Base-by-base conservation (phyloP, 257 asterid genomes). In the Solanum clarkiae region DNA sequence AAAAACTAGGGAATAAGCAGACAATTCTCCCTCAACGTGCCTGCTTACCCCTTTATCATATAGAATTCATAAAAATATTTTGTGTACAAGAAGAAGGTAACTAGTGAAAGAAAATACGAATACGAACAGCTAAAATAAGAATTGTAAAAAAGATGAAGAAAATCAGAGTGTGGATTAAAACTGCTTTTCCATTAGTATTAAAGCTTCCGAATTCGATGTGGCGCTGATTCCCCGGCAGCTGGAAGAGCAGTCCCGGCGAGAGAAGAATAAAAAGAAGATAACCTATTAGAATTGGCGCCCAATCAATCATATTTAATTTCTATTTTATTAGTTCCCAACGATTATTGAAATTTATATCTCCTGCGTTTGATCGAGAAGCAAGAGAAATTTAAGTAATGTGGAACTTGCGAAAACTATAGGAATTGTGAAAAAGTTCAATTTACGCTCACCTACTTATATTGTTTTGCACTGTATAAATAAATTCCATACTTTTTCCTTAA, bases 171-270 rank as follows among this genome's bases (percentile, higher is more conserved):
- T 92, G 95, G 62, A 92, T 22, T 55, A 92, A 79, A 18, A 92
- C 84, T 4, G 94, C 91, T 84, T 88, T 88, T 44, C 92, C 93
- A 42, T 89, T 92, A 84, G 94, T 91, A 81, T 88, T 32, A 89
- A 92, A 89, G 90, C 90, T 90, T 54, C 95, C 92, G 45, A 90
- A 89, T 49, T 92, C 94, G 12, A 91, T 57, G 6, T 20, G 90
- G 2, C 92, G 88, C 36, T 87, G 80, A 22, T 83, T 85, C 5
- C 95, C 95, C 36, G 95, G 95, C 11, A 92, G 82, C 84, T 92
- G 95, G 85, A 91, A 92, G 15, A 91, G 77, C 6, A 91, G 71
- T 5, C 94, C 95, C n/a, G 95, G 94, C 2, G 94, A 91, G 36
- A 92, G 84, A 66, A 90, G 74, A 16, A 91, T 79, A 84, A 91